Conservation (phyloP, 768 basidiomycete species). For the Trametes elegans region DNA sequence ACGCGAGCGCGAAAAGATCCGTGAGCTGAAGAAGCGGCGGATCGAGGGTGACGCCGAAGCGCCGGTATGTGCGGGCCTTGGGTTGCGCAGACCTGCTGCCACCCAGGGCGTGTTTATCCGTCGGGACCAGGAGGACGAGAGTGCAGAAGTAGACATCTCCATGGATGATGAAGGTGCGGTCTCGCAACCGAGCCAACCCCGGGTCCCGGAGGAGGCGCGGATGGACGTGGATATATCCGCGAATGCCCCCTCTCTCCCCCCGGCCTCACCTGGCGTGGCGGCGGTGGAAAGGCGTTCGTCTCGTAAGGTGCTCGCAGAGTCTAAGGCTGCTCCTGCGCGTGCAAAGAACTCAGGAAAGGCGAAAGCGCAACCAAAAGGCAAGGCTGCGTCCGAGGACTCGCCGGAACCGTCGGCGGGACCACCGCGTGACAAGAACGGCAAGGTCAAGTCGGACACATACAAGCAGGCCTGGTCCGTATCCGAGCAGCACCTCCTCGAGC, state of each 20-base stretch:
- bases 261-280: background rate
- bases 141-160: conserved; percentile 56
- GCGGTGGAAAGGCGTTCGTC: conserved; percentile 12
- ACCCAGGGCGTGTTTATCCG: conserved; percentile 50
- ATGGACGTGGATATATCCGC: conserved; percentile 22
- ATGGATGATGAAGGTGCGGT: conserved; percentile 16
- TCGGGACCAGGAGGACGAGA: conserved; percentile 59
- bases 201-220: background rate
- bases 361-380: background rate
- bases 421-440: conserved; percentile 20
- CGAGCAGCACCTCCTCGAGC: conserved; percentile 77
- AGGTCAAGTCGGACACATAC: conserved; percentile 70
- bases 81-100: conserved; percentile 23
- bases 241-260: conserved; percentile 13
- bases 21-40: conserved; percentile 55
- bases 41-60: conserved; percentile 31
- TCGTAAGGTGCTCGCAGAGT: conserved; percentile 11
- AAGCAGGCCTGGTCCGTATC: conserved; percentile 76
- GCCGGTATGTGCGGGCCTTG: conserved; percentile 16
- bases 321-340: background rate
- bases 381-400: background rate
- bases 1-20: conserved; percentile 50
- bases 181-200: background rate
- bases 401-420: conserved; percentile 2
- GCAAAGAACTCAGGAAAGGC: conserved; percentile 7